These are phyloP conservation scores for Calonectria crousiana DNA, from an alignment of 2,329 filamentous ascomycete species.

Conservation along the genomic window DNA sequence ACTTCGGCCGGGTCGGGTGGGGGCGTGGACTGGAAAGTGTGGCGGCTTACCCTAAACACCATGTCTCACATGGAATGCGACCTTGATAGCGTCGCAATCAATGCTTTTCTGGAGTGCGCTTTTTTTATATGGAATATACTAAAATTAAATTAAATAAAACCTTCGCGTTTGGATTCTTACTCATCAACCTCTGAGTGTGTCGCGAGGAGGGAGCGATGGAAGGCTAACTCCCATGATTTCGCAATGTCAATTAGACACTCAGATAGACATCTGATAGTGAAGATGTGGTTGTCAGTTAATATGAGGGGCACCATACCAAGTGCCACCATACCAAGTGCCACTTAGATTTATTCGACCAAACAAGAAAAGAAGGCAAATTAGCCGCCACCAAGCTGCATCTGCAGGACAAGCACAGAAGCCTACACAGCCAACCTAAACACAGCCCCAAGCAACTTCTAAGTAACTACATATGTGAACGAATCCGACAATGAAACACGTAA, in stretches of 20 bases:
- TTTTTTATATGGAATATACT: background rate
- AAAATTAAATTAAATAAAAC: no score
- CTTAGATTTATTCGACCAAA: background rate
- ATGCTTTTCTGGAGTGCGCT: background rate
- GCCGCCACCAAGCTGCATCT: background rate
- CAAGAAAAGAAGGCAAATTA: background rate
- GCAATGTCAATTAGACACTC: background rate
- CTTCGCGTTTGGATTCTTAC: no score
- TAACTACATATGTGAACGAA: no score
- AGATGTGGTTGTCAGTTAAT: background rate
- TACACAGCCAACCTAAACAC: background rate
- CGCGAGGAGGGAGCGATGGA: background rate
- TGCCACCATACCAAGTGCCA: background rate
- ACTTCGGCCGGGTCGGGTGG: background rate
- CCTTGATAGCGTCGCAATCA: background rate
- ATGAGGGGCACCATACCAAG: background rate
- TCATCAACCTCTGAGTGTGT: background rate
- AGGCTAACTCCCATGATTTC: background rate
- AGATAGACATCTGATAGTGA: background rate
- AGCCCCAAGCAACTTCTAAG: background rate
- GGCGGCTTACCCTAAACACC: constrained; percentile 4
- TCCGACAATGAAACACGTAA: background rate
- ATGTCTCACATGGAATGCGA: background rate
- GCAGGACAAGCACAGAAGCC: background rate
- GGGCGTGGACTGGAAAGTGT: background rate